Evolutionary conservation across 768 basidiomycete genomes (phyloP).

Genomic region (Phlebiopsis flavidoalba): DNA sequence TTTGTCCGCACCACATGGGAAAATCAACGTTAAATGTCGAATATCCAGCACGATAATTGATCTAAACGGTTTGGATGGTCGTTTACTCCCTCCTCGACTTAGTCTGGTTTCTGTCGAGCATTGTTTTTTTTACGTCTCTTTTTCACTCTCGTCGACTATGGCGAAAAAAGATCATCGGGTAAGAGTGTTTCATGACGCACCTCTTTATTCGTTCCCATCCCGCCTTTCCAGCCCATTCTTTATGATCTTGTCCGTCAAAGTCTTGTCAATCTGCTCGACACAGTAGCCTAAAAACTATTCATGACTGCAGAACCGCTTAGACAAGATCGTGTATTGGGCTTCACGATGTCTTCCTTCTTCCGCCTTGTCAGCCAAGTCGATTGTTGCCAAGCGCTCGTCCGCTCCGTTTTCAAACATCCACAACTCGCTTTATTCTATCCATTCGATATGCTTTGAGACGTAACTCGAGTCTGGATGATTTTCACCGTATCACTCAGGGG

Average conservation of each 20-base stretch:
- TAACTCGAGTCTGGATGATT: constrained; percentile 91
- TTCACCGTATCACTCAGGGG: constrained; percentile 96
- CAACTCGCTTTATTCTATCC: constrained; percentile 92
- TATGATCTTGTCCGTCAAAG: constrained; percentile 72
- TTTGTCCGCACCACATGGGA: not conserved
- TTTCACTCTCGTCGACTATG: constrained; percentile 35
- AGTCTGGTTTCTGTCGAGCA: constrained; percentile 53
- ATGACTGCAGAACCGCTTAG: constrained; percentile 4
- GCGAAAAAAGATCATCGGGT: not conserved
- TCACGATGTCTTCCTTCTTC: constrained; percentile 93
- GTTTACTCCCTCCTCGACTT: constrained; percentile 46
- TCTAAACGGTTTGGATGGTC: constrained; percentile 38
- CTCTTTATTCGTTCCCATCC: constrained; percentile 98
- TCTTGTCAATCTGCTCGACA: constrained; percentile 83
- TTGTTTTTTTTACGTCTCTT: constrained; percentile 42
- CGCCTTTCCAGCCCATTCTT: constrained; percentile 88
- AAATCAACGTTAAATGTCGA: constrained; percentile 15
- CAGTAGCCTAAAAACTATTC: constrained; percentile 51
- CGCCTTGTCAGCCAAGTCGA: constrained; percentile 88
- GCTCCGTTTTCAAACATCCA: constrained; percentile 73
- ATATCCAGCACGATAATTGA: constrained; percentile 21
- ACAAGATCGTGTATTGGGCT: constrained; percentile 22
- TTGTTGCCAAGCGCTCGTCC: constrained; percentile 67
- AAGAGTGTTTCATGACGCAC: constrained; percentile 39
- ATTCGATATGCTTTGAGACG: constrained; percentile 97